Percentiles rank a stretch among this genome's conserved stretches.
Conservation (phyloP, 345 rosid genomes). For the Hibiscus tridactylites region DNA sequence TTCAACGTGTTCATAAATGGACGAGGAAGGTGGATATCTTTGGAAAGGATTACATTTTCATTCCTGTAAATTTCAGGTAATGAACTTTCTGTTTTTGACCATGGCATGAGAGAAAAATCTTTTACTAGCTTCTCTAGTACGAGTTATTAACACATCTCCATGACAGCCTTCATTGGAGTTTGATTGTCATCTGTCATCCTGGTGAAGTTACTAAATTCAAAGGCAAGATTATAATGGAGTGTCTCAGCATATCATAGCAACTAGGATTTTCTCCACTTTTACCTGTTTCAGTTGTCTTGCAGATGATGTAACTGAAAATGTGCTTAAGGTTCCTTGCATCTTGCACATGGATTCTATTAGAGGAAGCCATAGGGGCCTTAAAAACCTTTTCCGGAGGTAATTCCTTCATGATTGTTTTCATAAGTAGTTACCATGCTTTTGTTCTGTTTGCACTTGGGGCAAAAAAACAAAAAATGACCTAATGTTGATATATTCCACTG, state of each 20-base stretch:
- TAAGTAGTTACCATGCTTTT: not conserved
- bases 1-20: conserved; percentile 90
- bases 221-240: conserved; percentile 34
- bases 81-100: conserved; percentile 3
- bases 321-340: conserved; percentile 62
- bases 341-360: conserved; percentile 94
- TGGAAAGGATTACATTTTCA: conserved; percentile 79
- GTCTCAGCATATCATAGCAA: conserved; percentile 3
- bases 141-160: conserved; percentile 18
- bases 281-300: conserved; percentile 14
- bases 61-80: conserved; percentile 93
- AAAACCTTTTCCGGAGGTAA: conserved; percentile 83
- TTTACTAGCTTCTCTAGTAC: conserved; percentile 10
- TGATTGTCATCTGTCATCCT: conserved; percentile 86
- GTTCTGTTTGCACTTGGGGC: not conserved
- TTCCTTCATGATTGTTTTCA: not conserved
- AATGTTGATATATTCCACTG: not conserved
- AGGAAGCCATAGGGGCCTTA: conserved; percentile 91
- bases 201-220: conserved; percentile 53
- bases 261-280: conserved; percentile 10
- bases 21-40: conserved; percentile 84
- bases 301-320: conserved; percentile 40
- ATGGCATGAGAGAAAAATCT: not conserved
- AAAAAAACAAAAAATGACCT: not conserved
- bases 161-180: conserved; percentile 95